These are phyloP conservation scores for Punica granatum DNA, from an alignment of 345 rosid genomes.

Conservation along the genomic window DNA sequence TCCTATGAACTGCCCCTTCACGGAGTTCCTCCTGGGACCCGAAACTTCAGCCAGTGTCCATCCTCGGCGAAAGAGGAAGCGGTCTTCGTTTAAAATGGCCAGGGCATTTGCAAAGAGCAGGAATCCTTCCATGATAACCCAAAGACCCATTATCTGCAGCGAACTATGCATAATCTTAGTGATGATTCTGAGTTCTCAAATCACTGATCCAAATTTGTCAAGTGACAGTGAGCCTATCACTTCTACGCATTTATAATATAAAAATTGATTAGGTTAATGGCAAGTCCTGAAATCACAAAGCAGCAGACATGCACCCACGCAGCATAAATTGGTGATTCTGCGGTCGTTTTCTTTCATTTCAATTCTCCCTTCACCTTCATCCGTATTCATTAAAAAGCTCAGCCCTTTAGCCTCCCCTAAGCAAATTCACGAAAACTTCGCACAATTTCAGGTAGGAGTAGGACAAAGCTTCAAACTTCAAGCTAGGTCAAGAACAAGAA, in stretches of 20 bases:
- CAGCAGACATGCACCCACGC: not conserved
- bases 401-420: not conserved
- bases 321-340: too few species aligned
- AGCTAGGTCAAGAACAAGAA: not conserved
- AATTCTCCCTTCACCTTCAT: not conserved
- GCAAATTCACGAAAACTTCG: not conserved
- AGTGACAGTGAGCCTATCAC: too few species aligned
- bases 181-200: not conserved
- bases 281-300: not conserved
- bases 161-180: not conserved
- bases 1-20: slow-evolving; percentile 66
- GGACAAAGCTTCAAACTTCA: not conserved
- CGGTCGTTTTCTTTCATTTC: not conserved
- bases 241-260: too few species aligned
- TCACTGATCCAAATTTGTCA: not conserved
- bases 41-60: slow-evolving; percentile 75
- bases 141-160: slow-evolving; percentile 61
- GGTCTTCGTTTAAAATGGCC: slow-evolving; percentile 88
- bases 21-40: slow-evolving; percentile 42
- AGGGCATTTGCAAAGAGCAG: slow-evolving; percentile 87
- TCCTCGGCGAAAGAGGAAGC: slow-evolving; percentile 82
- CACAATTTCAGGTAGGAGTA: not conserved
- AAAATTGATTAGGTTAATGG: not conserved
- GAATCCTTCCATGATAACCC: slow-evolving; percentile 73
- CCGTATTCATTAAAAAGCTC: not conserved